Evolutionary conservation across 768 basidiomycete genomes (phyloP), one percentile per base, ranked within the genome.

Genomic region (Daedaleopsis sinensis): DNA sequence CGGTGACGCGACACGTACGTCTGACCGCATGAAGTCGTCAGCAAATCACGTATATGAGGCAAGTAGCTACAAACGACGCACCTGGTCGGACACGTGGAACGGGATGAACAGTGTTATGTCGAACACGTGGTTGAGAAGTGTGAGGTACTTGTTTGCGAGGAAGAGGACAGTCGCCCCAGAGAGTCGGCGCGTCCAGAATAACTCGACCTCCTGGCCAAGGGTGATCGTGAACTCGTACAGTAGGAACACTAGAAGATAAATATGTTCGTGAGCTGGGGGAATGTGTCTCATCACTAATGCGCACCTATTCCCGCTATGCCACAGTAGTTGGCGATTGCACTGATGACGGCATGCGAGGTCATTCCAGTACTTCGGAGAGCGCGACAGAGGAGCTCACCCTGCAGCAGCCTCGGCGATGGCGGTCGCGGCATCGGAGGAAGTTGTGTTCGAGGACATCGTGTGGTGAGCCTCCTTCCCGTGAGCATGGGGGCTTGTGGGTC

Each of bases 211-310:
- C 16, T 24, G 36, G 54, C 24, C 42, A 42, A 55, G 44, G 11
- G 54, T 55, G 23, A 55, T 37, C 12, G 44, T 13, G 23, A 16
- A 55, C 24, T 55, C 54, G 32, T 55, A 55, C 12, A 46, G 6
- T 4, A 55, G 23, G 19, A 55, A 18, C 10, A 18, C 54, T 55
- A 32, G 47, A n/a, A 21, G 5, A 12, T 9, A 23, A 5, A 48
- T 7, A 1, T 23, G 47, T 13, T 9, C 19, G 21, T 6, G 12
- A 13, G 7, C 13, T 23, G 15, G 21, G 8, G 5, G 24, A 24
- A 24, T 13, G 21, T 5, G 11, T 9, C 13, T 19, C 6, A 27
- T 5, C 3, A 21, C 6, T 13, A 24, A 11, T 10, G 21, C 47
- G 19, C 10, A 48, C 47, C 47, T 48, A 13, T 27, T 24, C 19